A percentile compares a stretch with the other conserved stretches of the same genome.
phyloP scores from a whole-genome alignment of 371 early-diverging fungal genomes.

The Rhizopus microsporus region DNA sequence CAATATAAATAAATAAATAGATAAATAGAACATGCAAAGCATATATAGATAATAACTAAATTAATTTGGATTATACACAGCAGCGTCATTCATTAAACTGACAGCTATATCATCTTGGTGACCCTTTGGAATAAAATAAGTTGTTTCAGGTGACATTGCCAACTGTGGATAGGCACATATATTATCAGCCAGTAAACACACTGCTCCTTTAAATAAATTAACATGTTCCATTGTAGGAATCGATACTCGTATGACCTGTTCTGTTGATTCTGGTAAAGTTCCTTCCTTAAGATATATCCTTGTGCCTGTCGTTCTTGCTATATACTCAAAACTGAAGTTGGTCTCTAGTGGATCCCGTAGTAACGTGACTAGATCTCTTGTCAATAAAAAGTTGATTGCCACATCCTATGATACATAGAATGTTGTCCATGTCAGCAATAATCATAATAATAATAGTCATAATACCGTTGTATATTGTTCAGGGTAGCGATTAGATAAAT shows the following conservation, averaged over 20 bases:
- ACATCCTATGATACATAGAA: neutral
- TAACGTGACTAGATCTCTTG: neutral
- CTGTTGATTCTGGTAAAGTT: neutral
- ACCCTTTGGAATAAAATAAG: neutral
- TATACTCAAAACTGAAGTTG: conserved; percentile 1
- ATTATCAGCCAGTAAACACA: neutral
- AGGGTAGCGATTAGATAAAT: neutral
- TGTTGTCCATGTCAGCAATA: no score
- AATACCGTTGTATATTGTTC: neutral
- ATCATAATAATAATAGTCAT: neutral
- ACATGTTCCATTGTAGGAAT: neutral
- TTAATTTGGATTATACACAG: neutral
- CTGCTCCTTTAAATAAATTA: neutral
- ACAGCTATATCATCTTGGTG: neutral
- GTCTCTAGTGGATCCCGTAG: neutral
- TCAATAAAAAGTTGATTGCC: neutral
- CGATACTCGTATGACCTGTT: neutral
- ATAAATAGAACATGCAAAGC: no score
- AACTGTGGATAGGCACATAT: neutral
- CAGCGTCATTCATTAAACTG: neutral
- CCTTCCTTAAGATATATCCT: neutral
- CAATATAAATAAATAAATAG: no score
- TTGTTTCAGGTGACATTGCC: neutral
- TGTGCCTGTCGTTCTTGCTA: neutral
- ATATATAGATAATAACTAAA: neutral